Percentiles rank a stretch among this genome's conserved stretches.
Conservation (phyloP, 352 stramenopile species). For the Pythium scleroteichum region DNA sequence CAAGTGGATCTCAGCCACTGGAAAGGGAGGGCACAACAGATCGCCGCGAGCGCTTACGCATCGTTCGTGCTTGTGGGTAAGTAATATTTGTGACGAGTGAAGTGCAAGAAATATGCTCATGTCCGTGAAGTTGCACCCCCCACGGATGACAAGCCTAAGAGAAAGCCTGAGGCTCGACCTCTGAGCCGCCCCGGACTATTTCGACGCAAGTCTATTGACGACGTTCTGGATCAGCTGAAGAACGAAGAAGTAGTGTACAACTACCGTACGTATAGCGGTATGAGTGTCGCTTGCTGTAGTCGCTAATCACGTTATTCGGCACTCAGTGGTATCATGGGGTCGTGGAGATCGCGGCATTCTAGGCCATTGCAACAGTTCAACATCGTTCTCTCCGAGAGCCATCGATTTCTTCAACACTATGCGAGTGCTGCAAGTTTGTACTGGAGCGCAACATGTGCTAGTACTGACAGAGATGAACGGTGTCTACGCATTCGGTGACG, state of each 20-base stretch:
- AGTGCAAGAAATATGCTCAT: neutral
- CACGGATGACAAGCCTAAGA: constrained; percentile 17
- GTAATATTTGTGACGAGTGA: neutral
- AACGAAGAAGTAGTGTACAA: constrained; percentile 24
- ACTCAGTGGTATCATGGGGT: constrained; percentile 73
- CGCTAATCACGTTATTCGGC: neutral
- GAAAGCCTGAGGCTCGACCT: constrained; percentile 6
- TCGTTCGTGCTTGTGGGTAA: constrained; percentile 73
- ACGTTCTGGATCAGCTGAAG: constrained; percentile 21
- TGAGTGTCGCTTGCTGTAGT: neutral
- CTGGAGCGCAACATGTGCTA: constrained; percentile 63
- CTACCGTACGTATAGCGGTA: constrained; percentile 11
- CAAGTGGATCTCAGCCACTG: constrained; percentile 30
- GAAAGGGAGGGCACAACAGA: constrained; percentile 42
- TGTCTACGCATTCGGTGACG: constrained; percentile 71
- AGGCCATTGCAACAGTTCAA: constrained; percentile 49
- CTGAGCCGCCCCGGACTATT: constrained; percentile 12
- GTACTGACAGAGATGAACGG: constrained; percentile 70
- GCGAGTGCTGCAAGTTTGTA: constrained; percentile 50
- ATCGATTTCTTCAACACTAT: constrained; percentile 61
- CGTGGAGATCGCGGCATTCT: constrained; percentile 60
- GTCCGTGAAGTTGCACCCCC: constrained; percentile 23
- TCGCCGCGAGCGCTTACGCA: constrained; percentile 63
- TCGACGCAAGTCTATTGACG: constrained; percentile 26
- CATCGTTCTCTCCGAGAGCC: constrained; percentile 40